phyloP scores from a whole-genome alignment of 805 yeast species.

The Debaryomyces prosopidis region DNA sequence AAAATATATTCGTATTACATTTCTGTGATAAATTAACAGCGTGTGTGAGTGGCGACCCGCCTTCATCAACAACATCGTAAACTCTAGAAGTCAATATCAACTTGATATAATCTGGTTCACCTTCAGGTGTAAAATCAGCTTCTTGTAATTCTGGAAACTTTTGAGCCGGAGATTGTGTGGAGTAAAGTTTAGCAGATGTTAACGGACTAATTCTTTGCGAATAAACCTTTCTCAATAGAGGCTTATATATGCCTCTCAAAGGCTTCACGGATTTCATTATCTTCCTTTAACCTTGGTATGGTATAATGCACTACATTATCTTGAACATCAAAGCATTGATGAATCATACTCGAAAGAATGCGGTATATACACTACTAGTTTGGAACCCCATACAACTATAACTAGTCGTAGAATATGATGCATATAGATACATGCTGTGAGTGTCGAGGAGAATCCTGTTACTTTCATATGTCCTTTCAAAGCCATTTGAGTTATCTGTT shows the following conservation, averaged over 20 bases:
- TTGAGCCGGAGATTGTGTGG: slow-evolving; percentile 8
- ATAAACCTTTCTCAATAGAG: no score
- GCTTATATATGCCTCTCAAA: not conserved
- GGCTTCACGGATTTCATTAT: not conserved
- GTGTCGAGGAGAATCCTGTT: no score
- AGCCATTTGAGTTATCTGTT: no score
- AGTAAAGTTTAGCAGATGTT: not conserved
- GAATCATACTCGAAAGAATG: no score
- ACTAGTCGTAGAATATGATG: no score
- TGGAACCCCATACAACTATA: no score
- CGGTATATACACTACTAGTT: no score
- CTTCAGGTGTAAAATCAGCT: slow-evolving; percentile 55
- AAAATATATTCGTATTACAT: slow-evolving; percentile 69
- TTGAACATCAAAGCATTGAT: no score
- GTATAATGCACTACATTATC: no score
- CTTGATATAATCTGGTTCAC: slow-evolving; percentile 91
- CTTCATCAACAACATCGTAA: slow-evolving; percentile 80
- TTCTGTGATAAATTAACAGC: slow-evolving; percentile 76
- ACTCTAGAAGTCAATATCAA: slow-evolving; percentile 89
- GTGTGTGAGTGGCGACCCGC: slow-evolving; percentile 77
- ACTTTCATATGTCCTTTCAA: no score
- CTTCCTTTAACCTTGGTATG: not conserved
- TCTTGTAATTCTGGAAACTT: slow-evolving; percentile 47
- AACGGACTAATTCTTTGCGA: no score
- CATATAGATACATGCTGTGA: no score